A percentile compares a stretch with the other conserved stretches of the same genome.
Conservation (phyloP, 1,139 yeast species). For the Taphrina wiesneri region DNA sequence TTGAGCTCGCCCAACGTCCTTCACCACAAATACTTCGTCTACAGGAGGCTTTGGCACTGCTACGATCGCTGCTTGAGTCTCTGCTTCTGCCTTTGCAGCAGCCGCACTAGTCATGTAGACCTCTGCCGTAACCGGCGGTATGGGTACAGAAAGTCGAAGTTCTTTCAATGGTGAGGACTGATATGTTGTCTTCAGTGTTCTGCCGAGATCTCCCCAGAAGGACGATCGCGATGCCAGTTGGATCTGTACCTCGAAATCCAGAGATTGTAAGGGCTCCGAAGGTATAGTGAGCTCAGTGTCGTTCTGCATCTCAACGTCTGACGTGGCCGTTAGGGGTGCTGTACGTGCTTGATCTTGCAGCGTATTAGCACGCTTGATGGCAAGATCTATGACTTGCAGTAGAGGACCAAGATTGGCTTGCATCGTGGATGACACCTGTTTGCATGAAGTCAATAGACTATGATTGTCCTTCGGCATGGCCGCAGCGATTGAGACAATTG, state of each 20-base stretch:
- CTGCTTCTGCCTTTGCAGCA: background rate
- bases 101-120: slow-evolving; percentile 1
- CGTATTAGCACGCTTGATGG: slow-evolving; percentile 24
- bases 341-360: background rate
- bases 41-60: background rate
- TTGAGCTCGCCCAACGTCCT: slow-evolving; percentile 6
- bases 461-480: slow-evolving; percentile 34
- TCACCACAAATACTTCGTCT: slow-evolving; percentile 27
- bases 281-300: too few relatives aligned
- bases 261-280: background rate
- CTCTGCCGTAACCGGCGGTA: slow-evolving; percentile 13
- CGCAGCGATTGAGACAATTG: slow-evolving; percentile 59
- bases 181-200: background rate
- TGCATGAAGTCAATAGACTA: slow-evolving; percentile 19
- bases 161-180: background rate
- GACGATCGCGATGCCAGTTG: background rate
- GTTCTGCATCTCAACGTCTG: background rate
- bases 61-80: background rate
- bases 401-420: slow-evolving; percentile 22
- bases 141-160: slow-evolving; percentile 13
- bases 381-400: slow-evolving; percentile 31
- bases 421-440: slow-evolving; percentile 34
- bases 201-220: slow-evolving; percentile 5
- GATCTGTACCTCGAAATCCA: background rate
- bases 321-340: background rate